phyloP scores from a whole-genome alignment of 2,329 filamentous ascomycete species.

The Sporothrix protearum region DNA sequence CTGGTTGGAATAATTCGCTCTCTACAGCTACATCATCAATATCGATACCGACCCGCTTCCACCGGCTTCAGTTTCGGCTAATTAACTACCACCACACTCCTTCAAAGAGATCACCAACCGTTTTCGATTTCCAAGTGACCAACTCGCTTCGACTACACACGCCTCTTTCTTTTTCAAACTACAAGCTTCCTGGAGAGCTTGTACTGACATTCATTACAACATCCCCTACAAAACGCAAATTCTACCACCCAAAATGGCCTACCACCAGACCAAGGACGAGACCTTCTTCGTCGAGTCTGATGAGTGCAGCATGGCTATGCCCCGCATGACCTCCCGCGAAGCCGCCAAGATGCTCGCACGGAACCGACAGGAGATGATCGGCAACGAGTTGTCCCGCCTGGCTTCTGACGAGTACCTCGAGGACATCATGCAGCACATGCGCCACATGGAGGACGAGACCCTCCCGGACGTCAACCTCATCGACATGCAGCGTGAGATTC shows the following conservation, averaged over 20 bases:
- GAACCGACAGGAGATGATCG: slow-evolving; percentile 82
- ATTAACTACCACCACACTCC: slow-evolving; percentile 31
- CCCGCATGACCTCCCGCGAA: slow-evolving; percentile 67
- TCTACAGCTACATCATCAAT: slow-evolving; percentile 36
- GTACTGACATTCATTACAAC: slow-evolving; percentile 19
- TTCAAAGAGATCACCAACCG: slow-evolving; percentile 34
- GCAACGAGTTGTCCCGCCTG: slow-evolving; percentile 79
- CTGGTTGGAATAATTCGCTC: slow-evolving; percentile 42
- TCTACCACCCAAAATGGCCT: slow-evolving; percentile 34
- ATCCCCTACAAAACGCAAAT: neutral
- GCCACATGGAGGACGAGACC: slow-evolving; percentile 92
- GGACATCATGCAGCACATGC: slow-evolving; percentile 91
- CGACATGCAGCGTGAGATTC: slow-evolving; percentile 97
- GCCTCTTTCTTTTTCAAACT: neutral
- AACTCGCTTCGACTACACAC: slow-evolving; percentile 19
- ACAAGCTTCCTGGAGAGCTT: slow-evolving; percentile 27
- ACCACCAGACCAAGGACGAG: slow-evolving; percentile 37
- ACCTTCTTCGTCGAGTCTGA: slow-evolving; percentile 58
- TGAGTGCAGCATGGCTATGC: slow-evolving; percentile 44
- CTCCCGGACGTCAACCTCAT: slow-evolving; percentile 95
- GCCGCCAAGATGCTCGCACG: slow-evolving; percentile 74
- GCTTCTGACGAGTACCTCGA: slow-evolving; percentile 90
- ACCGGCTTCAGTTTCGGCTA: slow-evolving; percentile 25
- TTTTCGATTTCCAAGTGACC: slow-evolving; percentile 15
- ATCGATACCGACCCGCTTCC: slow-evolving; percentile 24